Percentiles rank a stretch among this genome's conserved stretches.
phyloP scores from a whole-genome alignment of 1,139 yeast species.

The Blastobotrys aristatus region DNA sequence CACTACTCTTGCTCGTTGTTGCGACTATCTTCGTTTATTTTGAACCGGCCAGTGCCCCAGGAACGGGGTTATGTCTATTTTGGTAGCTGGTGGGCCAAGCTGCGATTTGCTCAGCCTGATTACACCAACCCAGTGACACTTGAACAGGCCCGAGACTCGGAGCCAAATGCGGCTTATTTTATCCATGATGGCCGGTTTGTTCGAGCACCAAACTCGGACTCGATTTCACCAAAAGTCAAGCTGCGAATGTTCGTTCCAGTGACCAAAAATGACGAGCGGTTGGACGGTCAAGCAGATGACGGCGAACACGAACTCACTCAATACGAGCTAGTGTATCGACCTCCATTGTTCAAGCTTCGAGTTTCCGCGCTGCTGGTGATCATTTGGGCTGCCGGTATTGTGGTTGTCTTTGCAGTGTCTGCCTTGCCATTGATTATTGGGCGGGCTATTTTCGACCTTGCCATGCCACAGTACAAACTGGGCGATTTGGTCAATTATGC shows the following conservation, averaged over 20 bases:
- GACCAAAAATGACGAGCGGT: slow-evolving; percentile 67
- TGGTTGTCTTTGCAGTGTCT: slow-evolving; percentile 36
- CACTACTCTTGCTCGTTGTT: slow-evolving; percentile 50
- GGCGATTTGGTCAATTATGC: slow-evolving; percentile 15
- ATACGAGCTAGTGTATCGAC: slow-evolving; percentile 78
- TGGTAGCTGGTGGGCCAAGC: slow-evolving; percentile 44
- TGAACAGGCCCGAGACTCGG: slow-evolving; percentile 39
- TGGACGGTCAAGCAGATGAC: slow-evolving; percentile 43
- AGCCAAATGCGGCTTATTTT: slow-evolving; percentile 21
- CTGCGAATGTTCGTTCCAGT: slow-evolving; percentile 76
- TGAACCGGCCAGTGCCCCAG: slow-evolving; percentile 60
- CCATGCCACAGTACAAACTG: slow-evolving; percentile 4
- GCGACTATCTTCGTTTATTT: slow-evolving; percentile 72
- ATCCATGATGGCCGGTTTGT: slow-evolving; percentile 71
- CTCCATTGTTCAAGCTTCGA: slow-evolving; percentile 66
- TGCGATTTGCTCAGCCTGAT: slow-evolving; percentile 49
- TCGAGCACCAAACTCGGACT: slow-evolving; percentile 83
- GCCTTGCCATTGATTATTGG: slow-evolving; percentile 35
- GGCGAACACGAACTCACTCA: slow-evolving; percentile 45
- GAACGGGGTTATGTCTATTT: slow-evolving; percentile 73
- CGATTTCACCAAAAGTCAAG: slow-evolving; percentile 51
- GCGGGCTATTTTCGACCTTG: slow-evolving; percentile 2
- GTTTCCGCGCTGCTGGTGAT: slow-evolving; percentile 50
- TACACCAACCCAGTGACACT: slow-evolving; percentile 53
- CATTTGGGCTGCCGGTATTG: slow-evolving; percentile 67